phyloP scores from a whole-genome alignment of 2,329 filamentous ascomycete genomes.

The Stachybotrys elegans region DNA sequence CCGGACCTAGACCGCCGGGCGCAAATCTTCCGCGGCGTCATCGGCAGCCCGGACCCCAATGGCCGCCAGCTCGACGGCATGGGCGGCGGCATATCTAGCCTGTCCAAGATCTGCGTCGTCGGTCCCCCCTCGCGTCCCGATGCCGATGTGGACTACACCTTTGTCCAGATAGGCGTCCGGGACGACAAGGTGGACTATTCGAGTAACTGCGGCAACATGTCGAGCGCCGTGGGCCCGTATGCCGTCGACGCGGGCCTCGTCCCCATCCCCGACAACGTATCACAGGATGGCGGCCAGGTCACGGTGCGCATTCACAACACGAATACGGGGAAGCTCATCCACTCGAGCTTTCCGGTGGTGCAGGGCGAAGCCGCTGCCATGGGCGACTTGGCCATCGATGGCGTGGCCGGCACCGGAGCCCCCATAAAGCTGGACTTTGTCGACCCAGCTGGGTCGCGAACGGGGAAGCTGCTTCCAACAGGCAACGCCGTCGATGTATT shows the following conservation, averaged over 20 bases:
- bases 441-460: slow-evolving; percentile 54
- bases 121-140: slow-evolving; percentile 32
- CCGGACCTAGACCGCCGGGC: slow-evolving; percentile 12
- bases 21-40: slow-evolving; percentile 47
- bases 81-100: slow-evolving; percentile 59
- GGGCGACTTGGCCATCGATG: slow-evolving; percentile 55
- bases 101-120: slow-evolving; percentile 65
- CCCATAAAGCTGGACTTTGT: slow-evolving; percentile 54
- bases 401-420: slow-evolving; percentile 51
- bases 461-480: slow-evolving; percentile 40
- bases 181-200: slow-evolving; percentile 54
- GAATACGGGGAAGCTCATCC: slow-evolving; percentile 59
- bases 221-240: slow-evolving; percentile 56
- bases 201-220: slow-evolving; percentile 68
- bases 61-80: slow-evolving; percentile 66
- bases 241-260: slow-evolving; percentile 52
- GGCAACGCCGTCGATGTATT: slow-evolving; percentile 44
- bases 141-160: slow-evolving; percentile 41
- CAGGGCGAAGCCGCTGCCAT: slow-evolving; percentile 23
- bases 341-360: slow-evolving; percentile 45
- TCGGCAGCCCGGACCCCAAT: slow-evolving; percentile 59
- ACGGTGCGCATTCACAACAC: slow-evolving; percentile 60
- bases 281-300: slow-evolving; percentile 12
- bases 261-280: slow-evolving; percentile 10
- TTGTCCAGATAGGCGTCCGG: slow-evolving; percentile 58